phyloP scores from a whole-genome alignment of 805 yeast genomes.

The Komagataella kurtzmanii region DNA sequence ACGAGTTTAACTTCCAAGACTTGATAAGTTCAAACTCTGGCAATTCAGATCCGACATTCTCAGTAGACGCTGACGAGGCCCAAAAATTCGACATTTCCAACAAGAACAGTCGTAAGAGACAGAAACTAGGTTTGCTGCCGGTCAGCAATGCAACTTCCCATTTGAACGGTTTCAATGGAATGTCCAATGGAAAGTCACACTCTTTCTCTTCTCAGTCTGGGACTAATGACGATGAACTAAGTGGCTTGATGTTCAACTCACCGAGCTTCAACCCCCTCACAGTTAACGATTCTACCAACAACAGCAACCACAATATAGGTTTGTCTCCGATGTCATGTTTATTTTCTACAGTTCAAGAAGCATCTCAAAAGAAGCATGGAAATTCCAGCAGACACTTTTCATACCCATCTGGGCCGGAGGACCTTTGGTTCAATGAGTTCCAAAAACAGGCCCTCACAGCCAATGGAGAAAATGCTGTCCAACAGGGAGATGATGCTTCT shows the following conservation, averaged over 20 bases:
- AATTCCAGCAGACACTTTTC: not conserved
- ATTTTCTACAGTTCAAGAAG: not conserved
- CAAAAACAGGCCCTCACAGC: not conserved
- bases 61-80: not conserved
- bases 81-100: not conserved
- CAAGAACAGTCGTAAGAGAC: not conserved
- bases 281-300: not conserved
- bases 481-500: not conserved
- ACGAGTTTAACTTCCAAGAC: not conserved
- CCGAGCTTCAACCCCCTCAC: not conserved
- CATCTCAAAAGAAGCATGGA: not conserved
- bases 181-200: not conserved
- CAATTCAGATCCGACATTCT: not conserved
- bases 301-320: not conserved
- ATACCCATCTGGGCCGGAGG: not conserved
- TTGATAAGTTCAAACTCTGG: not conserved
- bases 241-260: not conserved
- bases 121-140: conserved; percentile 1
- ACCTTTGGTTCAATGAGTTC: not conserved
- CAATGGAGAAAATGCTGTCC: not conserved
- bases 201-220: not conserved
- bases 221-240: not conserved
- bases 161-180: not conserved
- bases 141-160: not conserved
- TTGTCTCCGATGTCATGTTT: not conserved